These are phyloP conservation scores for Graphilbum sp. DNA, from an alignment of 2,329 filamentous ascomycete species.

Conservation along the genomic window DNA sequence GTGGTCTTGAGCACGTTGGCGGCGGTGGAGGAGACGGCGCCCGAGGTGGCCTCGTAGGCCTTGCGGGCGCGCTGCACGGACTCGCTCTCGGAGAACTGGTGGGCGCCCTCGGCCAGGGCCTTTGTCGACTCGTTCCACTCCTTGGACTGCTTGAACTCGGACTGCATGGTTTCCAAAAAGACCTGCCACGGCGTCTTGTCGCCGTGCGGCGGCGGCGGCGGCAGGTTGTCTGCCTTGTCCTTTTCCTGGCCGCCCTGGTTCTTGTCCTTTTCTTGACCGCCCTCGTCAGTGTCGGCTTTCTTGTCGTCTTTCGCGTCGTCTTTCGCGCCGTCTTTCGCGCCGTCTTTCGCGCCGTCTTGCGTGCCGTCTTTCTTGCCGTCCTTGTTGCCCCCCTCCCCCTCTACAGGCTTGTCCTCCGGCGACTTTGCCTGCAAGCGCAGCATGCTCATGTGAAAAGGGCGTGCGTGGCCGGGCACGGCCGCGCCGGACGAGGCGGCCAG, in stretches of 20 bases:
- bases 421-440: slow-evolving; percentile 9
- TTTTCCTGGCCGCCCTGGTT: slow-evolving; percentile 33
- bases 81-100: slow-evolving; percentile 87
- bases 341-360: slow-evolving; percentile 22
- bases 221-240: slow-evolving; percentile 46
- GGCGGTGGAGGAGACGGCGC: slow-evolving; percentile 64
- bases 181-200: slow-evolving; percentile 99
- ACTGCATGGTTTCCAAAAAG: slow-evolving; percentile 89
- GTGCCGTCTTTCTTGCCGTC: slow-evolving; percentile 15
- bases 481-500: no score
- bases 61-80: slow-evolving; percentile 71
- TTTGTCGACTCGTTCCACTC: slow-evolving; percentile 99
- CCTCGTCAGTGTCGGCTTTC: slow-evolving; percentile 28
- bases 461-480: not conserved
- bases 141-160: slow-evolving; percentile 90
- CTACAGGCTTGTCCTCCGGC: not conserved
- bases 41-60: slow-evolving; percentile 75
- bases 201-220: slow-evolving; percentile 87
- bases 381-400: slow-evolving; percentile 19
- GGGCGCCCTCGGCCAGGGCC: slow-evolving; percentile 72
- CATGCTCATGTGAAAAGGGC: slow-evolving; percentile 18
- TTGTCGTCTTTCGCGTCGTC: slow-evolving; percentile 27
- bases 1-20: slow-evolving; percentile 71
- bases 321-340: slow-evolving; percentile 21
- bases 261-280: slow-evolving; percentile 32